Evolutionary conservation across 2,329 filamentous ascomycete species (phyloP).

Genomic region (Tolypocladium sp.): DNA sequence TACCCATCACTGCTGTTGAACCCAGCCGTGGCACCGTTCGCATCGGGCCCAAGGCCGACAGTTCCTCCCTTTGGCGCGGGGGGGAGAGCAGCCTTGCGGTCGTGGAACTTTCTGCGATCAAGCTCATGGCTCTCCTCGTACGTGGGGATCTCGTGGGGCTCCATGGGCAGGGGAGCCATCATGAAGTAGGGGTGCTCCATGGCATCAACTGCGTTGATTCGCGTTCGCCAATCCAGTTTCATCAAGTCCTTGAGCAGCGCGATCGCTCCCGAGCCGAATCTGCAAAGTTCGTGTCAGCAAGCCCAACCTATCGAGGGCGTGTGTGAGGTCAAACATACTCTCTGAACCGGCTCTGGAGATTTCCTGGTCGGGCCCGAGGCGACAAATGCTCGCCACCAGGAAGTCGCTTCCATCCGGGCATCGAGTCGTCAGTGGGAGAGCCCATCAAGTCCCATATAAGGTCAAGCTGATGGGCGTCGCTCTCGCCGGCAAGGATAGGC

Average conservation of each 20-base stretch:
- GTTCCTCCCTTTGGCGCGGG: slow-evolving; percentile 88
- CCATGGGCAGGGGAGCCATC: slow-evolving; percentile 65
- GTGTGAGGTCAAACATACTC: slow-evolving; percentile 40
- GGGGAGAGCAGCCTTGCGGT: slow-evolving; percentile 73
- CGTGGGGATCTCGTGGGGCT: slow-evolving; percentile 75
- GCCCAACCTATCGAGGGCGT: background rate
- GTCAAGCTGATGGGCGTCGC: slow-evolving; percentile 80
- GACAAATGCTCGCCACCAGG: slow-evolving; percentile 72
- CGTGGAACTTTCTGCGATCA: slow-evolving; percentile 85
- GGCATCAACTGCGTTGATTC: slow-evolving; percentile 90
- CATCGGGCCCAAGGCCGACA: slow-evolving; percentile 63
- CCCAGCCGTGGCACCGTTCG: slow-evolving; percentile 34
- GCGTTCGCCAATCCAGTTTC: slow-evolving; percentile 77
- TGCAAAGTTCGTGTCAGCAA: slow-evolving; percentile 18
- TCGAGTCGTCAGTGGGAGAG: slow-evolving; percentile 77
- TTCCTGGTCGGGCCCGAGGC: slow-evolving; percentile 51
- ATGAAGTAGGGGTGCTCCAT: slow-evolving; percentile 88
- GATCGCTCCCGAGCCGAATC: slow-evolving; percentile 61
- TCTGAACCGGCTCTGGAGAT: slow-evolving; percentile 64
- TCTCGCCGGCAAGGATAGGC: slow-evolving; percentile 84
- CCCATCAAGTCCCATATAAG: slow-evolving; percentile 92
- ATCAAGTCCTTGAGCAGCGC: slow-evolving; percentile 75
- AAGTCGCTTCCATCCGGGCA: slow-evolving; percentile 82
- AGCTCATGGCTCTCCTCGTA: slow-evolving; percentile 96
- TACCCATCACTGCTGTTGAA: slow-evolving; percentile 44